Percentiles rank a stretch among this genome's conserved stretches.
These are phyloP conservation scores for Trichomonas gallinae DNA, from an alignment of 208 protist species.

Conservation along the genomic window DNA sequence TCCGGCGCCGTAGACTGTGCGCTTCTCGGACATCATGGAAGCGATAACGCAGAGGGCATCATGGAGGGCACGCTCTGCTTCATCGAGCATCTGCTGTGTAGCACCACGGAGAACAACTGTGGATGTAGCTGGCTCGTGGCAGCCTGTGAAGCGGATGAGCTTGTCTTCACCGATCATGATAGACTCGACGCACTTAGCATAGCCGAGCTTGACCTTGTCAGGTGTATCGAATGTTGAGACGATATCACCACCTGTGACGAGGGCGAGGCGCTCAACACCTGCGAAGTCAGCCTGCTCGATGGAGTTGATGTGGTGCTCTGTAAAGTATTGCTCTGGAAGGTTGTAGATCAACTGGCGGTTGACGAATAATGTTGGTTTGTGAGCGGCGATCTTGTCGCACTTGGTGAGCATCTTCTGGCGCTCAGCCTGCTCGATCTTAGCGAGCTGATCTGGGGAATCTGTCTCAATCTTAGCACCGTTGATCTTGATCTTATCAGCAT, in stretches of 20 bases:
- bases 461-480: constrained; percentile 57
- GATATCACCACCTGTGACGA: constrained; percentile 88
- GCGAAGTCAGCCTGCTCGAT: constrained; percentile 99
- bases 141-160: constrained; percentile 87
- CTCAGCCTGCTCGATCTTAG: constrained; percentile 95
- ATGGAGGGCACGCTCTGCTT: constrained; percentile 96
- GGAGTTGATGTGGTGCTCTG: constrained; percentile 66
- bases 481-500: constrained; percentile 88
- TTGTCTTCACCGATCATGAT: constrained; percentile 93
- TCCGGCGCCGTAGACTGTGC: constrained; percentile 85
- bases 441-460: constrained; percentile 66
- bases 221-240: constrained; percentile 95
- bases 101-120: constrained; percentile 97
- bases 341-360: constrained; percentile 99
- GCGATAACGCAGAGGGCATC: constrained; percentile 97
- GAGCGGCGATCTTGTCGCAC: constrained; percentile 63
- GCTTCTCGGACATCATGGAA: constrained; percentile 66
- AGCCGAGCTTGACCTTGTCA: constrained; percentile 68
- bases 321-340: constrained; percentile 95
- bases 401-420: constrained; percentile 72
- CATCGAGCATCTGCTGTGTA: constrained; percentile 91
- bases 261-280: constrained; percentile 56
- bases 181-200: constrained; percentile 45
- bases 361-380: constrained; percentile 71
- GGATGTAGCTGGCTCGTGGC: constrained; percentile 77